A percentile compares a stretch with the other conserved stretches of the same genome.
These are phyloP conservation scores for Yamadazyma kanchanaburiensis DNA, from an alignment of 1,139 yeast genomes.

Conservation along the genomic window DNA sequence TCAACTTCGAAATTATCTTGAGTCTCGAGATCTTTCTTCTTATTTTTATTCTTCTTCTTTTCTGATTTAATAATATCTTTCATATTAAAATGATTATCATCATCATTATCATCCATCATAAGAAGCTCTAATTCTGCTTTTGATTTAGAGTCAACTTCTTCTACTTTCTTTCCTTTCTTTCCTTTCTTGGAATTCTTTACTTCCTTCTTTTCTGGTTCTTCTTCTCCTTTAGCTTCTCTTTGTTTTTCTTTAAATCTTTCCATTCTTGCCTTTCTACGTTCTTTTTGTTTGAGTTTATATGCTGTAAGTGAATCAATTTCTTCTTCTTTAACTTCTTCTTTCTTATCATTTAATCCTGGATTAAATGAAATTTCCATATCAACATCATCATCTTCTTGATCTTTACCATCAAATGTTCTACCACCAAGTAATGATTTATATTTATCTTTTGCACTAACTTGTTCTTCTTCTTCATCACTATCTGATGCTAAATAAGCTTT, in stretches of 20 bases:
- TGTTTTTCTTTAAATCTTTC: slow-evolving; percentile 66
- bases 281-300: slow-evolving; percentile 85
- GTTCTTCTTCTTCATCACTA: slow-evolving; percentile 51
- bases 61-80: slow-evolving; percentile 73
- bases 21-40: slow-evolving; percentile 36
- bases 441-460: slow-evolving; percentile 46
- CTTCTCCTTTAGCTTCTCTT: slow-evolving; percentile 26
- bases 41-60: slow-evolving; percentile 46
- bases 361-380: slow-evolving; percentile 97
- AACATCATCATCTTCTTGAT: slow-evolving; percentile 56
- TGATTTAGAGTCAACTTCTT: slow-evolving; percentile 31
- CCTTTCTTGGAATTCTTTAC: slow-evolving; percentile 15
- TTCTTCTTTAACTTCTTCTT: slow-evolving; percentile 30
- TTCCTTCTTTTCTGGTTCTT: slow-evolving; percentile 9
- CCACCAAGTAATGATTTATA: slow-evolving; percentile 62
- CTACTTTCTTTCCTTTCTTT: slow-evolving; percentile 14
- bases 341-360: slow-evolving; percentile 67
- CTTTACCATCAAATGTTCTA: slow-evolving; percentile 32
- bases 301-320: slow-evolving; percentile 82
- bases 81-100: slow-evolving; percentile 68
- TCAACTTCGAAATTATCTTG: slow-evolving; percentile 68
- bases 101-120: slow-evolving; percentile 62
- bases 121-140: slow-evolving; percentile 74
- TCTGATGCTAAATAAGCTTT: slow-evolving; percentile 93
- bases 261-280: slow-evolving; percentile 80